Base-by-base conservation (phyloP, 75 land plant species). In the Ceratopteris richardii region DNA sequence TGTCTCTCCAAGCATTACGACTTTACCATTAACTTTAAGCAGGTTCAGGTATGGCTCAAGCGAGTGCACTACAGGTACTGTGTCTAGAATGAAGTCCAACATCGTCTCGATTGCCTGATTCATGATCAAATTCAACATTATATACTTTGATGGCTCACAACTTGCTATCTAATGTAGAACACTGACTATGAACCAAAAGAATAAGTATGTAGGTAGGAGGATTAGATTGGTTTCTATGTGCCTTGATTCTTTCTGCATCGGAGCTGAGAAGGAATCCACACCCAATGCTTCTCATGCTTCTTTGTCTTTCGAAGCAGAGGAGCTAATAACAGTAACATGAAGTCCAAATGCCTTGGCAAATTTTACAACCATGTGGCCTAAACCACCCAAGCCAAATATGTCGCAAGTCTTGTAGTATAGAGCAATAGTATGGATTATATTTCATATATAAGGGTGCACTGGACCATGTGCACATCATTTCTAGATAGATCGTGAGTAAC, bases 271-370 rank as follows among this genome's bases (percentile, higher is more conserved):
- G 51, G 66, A 91, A 91, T 24, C 57, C 71, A 56, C 97, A 51
- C 97, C 89, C 30, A 90, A 84, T 11, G 62, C 68, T n/a, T 42
- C 55, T 29, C 81, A 40, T 27, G 97, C 89, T 65, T 84, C 94
- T 27, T 82, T 62, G 64, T 75, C 61, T 80, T 91, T 91, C 11
- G 80, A 74, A 23, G 26, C 58, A 29, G 91, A 86, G 19, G 95
- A 84, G 66, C 95, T 89, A 43, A 89, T 47, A 50, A 89, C 73
- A 31, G 88, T 83, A 18, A 90, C 96, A 19, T 81, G 57, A 40
- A 83, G 29, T 9, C 96, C 96, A 65, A 90, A 87, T 26, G 92
- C 87, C 61, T 88, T 85, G 21, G 85, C 93, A 74, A 88, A 88
- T 52, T 77, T 79, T 23, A 84, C 85, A 10, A 92, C 96, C 84